Conservation (phyloP, 331 rosid species). For the Phaseolus coccineus region DNA sequence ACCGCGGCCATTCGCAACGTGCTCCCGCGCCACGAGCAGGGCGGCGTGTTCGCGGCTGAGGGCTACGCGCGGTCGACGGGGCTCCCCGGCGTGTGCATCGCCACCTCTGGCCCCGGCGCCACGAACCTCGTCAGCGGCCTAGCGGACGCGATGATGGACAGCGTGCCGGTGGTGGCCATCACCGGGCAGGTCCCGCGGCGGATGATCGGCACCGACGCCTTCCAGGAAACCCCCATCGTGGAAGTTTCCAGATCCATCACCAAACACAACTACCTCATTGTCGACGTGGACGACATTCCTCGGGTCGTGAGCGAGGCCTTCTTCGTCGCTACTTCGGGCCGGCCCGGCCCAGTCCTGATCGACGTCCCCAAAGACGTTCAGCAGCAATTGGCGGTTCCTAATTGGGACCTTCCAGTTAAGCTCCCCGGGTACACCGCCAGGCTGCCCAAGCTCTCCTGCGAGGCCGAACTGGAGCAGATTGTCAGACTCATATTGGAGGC, state of each 20-base stretch:
- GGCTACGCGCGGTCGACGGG: slow-evolving; percentile 89
- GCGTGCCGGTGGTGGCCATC: slow-evolving; percentile 74
- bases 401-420: slow-evolving; percentile 61
- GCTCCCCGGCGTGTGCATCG: slow-evolving; percentile 75
- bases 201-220: slow-evolving; percentile 91
- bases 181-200: slow-evolving; percentile 86
- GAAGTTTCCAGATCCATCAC: slow-evolving; percentile 89
- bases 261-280: slow-evolving; percentile 82
- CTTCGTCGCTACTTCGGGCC: slow-evolving; percentile 70
- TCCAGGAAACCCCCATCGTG: slow-evolving; percentile 87
- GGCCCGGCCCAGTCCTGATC: slow-evolving; percentile 82
- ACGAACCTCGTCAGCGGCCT: slow-evolving; percentile 86
- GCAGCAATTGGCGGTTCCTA: slow-evolving; percentile 77
- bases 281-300: slow-evolving; percentile 87
- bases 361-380: slow-evolving; percentile 84
- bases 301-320: slow-evolving; percentile 72
- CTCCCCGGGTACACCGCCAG: slow-evolving; percentile 67
- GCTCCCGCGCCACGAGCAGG: slow-evolving; percentile 90
- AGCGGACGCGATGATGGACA: slow-evolving; percentile 75
- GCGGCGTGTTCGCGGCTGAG: slow-evolving; percentile 84
- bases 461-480: slow-evolving; percentile 61
- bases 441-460: slow-evolving; percentile 58
- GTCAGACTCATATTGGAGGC: slow-evolving; percentile 62
- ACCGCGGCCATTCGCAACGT: slow-evolving; percentile 62
- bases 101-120: slow-evolving; percentile 95